Percentiles rank a stretch among this genome's conserved stretches.
phyloP scores from a whole-genome alignment of 371 early-diverging fungal species.

The Thermomucor indicae-seudaticae region DNA sequence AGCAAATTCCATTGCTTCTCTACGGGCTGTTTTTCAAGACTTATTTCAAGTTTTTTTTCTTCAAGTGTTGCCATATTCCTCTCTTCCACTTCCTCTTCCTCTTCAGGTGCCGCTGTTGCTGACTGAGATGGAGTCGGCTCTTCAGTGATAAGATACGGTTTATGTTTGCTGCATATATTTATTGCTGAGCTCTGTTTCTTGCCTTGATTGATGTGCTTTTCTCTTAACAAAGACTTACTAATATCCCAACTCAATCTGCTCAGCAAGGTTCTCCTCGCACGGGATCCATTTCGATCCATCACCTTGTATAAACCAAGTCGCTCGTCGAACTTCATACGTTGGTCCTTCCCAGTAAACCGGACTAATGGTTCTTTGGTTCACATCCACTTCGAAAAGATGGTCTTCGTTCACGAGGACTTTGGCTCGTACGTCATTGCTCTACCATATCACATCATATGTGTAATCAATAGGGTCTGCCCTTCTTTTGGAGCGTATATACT shows the following conservation, averaged over 20 bases:
- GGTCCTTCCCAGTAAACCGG: slow-evolving; percentile 87
- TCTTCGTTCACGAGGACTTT: slow-evolving; percentile 67
- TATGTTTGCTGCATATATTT: slow-evolving; percentile 19
- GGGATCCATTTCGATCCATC: slow-evolving; percentile 67
- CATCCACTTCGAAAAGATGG: slow-evolving; percentile 75
- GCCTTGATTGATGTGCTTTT: background rate
- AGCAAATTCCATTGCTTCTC: slow-evolving; percentile 67
- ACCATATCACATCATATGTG: background rate
- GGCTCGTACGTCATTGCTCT: slow-evolving; percentile 22
- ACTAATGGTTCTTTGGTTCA: slow-evolving; percentile 60
- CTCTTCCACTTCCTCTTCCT: slow-evolving; percentile 13
- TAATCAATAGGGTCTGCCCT: no score
- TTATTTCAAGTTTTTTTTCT: slow-evolving; percentile 30
- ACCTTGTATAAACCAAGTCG: slow-evolving; percentile 76
- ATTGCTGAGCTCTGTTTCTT: background rate
- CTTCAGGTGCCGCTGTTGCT: background rate
- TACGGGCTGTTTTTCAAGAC: slow-evolving; percentile 22
- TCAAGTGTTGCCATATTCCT: slow-evolving; percentile 16
- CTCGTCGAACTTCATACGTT: slow-evolving; percentile 73
- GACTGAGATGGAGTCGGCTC: slow-evolving; percentile 5
- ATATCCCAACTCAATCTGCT: slow-evolving; percentile 83
- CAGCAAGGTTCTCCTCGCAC: slow-evolving; percentile 75
- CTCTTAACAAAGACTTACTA: slow-evolving; percentile 31
- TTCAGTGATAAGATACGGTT: slow-evolving; percentile 17
- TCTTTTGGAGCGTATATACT: no score